These are phyloP conservation scores for Sporothrix curviconia DNA, from an alignment of 2,329 filamentous ascomycete species.

Conservation along the genomic window DNA sequence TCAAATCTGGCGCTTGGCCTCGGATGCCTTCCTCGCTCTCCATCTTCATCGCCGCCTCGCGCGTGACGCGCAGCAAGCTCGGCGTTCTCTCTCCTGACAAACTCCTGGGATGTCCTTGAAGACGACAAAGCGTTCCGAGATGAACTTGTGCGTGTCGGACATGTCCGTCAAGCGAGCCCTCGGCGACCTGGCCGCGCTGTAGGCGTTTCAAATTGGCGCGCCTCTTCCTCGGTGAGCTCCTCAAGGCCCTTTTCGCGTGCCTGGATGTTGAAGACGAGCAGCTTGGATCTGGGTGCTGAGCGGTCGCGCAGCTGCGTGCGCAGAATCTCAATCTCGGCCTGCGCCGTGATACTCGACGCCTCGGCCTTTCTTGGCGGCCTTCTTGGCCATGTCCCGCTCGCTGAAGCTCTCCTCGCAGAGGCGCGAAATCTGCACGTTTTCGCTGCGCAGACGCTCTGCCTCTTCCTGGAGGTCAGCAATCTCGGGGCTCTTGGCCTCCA, in stretches of 20 bases:
- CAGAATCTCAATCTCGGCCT: slow-evolving; percentile 69
- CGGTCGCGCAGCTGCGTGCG: slow-evolving; percentile 82
- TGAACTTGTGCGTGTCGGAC: slow-evolving; percentile 80
- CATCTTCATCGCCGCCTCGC: slow-evolving; percentile 80
- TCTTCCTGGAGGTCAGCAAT: slow-evolving; percentile 79
- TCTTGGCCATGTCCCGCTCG: slow-evolving; percentile 72
- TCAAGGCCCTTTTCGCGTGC: slow-evolving; percentile 73
- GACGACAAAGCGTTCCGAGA: slow-evolving; percentile 80
- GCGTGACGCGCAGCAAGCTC: slow-evolving; percentile 75
- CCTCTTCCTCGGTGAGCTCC: slow-evolving; percentile 64
- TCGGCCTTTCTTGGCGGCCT: slow-evolving; percentile 73
- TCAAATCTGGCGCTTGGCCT: slow-evolving; percentile 56
- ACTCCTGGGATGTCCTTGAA: slow-evolving; percentile 79
- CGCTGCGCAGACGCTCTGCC: slow-evolving; percentile 69
- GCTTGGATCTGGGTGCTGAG: slow-evolving; percentile 83
- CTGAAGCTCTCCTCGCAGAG: slow-evolving; percentile 75
- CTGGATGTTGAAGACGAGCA: slow-evolving; percentile 81
- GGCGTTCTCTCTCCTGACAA: slow-evolving; percentile 84
- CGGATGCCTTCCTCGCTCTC: slow-evolving; percentile 81
- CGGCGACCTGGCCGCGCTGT: slow-evolving; percentile 66
- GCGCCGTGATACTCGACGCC: slow-evolving; percentile 56
- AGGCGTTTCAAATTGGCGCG: slow-evolving; percentile 69
- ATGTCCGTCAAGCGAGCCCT: slow-evolving; percentile 65
- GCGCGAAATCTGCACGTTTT: slow-evolving; percentile 78
- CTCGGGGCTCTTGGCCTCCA: slow-evolving; percentile 83